phyloP scores from a whole-genome alignment of 805 yeast species.

The Wickerhamomyces bisporus region DNA sequence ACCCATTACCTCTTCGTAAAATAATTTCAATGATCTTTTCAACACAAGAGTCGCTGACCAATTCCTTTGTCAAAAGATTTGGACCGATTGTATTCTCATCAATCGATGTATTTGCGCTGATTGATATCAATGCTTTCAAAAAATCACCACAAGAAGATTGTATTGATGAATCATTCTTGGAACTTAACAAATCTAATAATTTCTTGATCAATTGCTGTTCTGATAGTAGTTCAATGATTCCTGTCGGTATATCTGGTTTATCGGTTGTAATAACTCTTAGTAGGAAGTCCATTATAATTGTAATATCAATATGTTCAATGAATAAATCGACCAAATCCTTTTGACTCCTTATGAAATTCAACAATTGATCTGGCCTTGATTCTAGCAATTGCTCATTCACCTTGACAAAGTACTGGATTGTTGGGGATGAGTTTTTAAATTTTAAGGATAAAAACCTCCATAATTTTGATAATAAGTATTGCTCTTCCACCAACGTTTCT shows the following conservation, averaged over 20 bases:
- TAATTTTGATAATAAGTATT: slow-evolving; percentile 54
- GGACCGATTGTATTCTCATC: slow-evolving; percentile 85
- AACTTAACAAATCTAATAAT: slow-evolving; percentile 63
- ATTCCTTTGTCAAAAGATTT: slow-evolving; percentile 79
- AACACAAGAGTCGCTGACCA: slow-evolving; percentile 66
- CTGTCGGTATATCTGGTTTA: slow-evolving; percentile 83
- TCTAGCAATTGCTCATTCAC: slow-evolving; percentile 84
- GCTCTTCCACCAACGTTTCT: slow-evolving; percentile 78
- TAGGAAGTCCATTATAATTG: slow-evolving; percentile 86
- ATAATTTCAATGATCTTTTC: slow-evolving; percentile 64
- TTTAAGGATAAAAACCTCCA: slow-evolving; percentile 72
- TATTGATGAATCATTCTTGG: slow-evolving; percentile 52
- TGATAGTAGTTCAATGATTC: slow-evolving; percentile 72
- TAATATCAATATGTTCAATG: slow-evolving; percentile 77
- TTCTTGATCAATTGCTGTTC: slow-evolving; percentile 69
- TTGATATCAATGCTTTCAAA: slow-evolving; percentile 84
- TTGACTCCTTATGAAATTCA: slow-evolving; percentile 45
- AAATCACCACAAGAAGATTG: slow-evolving; percentile 95
- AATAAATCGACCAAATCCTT: slow-evolving; percentile 58
- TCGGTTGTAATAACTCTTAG: slow-evolving; percentile 88
- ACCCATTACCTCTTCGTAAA: slow-evolving; percentile 65
- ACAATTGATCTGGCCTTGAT: slow-evolving; percentile 68
- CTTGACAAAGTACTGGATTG: slow-evolving; percentile 80
- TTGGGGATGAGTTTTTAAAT: slow-evolving; percentile 55
- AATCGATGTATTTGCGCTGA: slow-evolving; percentile 89